Base-by-base conservation (phyloP, 805 yeast species). In the Zygosaccharomyces rouxii region DNA sequence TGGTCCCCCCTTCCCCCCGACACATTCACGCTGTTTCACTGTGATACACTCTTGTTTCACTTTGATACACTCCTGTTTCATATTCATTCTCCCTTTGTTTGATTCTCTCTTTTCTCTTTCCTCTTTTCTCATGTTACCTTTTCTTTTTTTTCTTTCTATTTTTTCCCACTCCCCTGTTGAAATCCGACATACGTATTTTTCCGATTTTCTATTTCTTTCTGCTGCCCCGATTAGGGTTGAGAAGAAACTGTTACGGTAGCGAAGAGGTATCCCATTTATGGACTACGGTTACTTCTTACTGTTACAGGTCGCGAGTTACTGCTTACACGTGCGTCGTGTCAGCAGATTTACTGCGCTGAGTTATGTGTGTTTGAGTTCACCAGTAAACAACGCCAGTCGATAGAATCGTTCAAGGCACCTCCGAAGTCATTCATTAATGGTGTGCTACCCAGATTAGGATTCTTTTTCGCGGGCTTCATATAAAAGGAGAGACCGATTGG, bases 401-500 rank as follows among this genome's bases (percentile, higher is more conserved):
- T 16, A 33, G 19, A 33, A 14, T 14, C 10, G 21, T 33, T 14
- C 21, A 33, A 16, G 10, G 3, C 21, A 14, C 37, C 4, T 33
- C 11, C 11, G 4, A 7, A 33, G 37, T 33, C 37, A 33, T 14
- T 33, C 21, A 33, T 33, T 16, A 33, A 5, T 6, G 9, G 10
- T 7, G 11, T 18, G 7, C 21, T 7, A 16, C 37, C 44, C 44
- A 41, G 37, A 41, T 41, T 29, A 7, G 44, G 37, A 41, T 29
- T 14, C 14, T 14, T 41, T 41, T 41, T 41, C 44, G 44, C 44
- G 44, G 33, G 44, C 35, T n/a, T 41, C 25, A 41, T 41, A 41
- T 41, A 41, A 29, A 41, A 41, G 44, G 44, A 41, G 44, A 16
- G 26, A 16, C 25, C 19, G 10, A 29, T 30, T 41, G 25, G 44